Conservation (phyloP, 768 basidiomycete genomes). For the Auriculariales sp. region DNA sequence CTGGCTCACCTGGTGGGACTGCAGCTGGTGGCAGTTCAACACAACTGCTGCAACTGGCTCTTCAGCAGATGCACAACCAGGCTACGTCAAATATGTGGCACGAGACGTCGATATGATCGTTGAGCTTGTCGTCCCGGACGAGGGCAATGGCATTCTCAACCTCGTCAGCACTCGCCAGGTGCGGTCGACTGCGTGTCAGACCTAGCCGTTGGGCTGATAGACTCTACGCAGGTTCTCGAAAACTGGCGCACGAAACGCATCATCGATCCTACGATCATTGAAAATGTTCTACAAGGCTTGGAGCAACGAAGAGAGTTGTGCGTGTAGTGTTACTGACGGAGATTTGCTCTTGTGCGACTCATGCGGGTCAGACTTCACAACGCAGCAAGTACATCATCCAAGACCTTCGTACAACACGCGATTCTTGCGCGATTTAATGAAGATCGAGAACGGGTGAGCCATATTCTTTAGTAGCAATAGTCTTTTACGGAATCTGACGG, state of each 20-base stretch:
- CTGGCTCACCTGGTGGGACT: too few species aligned
- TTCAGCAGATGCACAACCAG: too few species aligned
- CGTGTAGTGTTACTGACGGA: neutral
- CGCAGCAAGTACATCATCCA: conserved; percentile 2
- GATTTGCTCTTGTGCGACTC: neutral
- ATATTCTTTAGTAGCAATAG: neutral
- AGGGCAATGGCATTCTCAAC: conserved; percentile 78
- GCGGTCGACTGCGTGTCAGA: conserved; percentile 7
- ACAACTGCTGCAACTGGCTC: too few species aligned
- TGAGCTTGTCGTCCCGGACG: conserved; percentile 74
- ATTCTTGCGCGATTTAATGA: conserved; percentile 71
- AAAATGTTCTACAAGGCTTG: conserved; percentile 47
- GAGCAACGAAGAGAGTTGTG: conserved; percentile 26
- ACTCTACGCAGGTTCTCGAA: conserved; percentile 57
- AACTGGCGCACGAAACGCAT: conserved; percentile 80
- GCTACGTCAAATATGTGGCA: conserved; percentile 65
- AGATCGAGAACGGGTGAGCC: conserved; percentile 57
- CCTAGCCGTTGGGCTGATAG: neutral
- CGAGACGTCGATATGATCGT: conserved; percentile 71
- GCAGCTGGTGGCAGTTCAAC: too few species aligned
- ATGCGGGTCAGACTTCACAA: neutral
- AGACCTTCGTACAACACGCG: conserved; percentile 6
- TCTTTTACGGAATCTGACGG: neutral
- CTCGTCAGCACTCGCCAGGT: conserved; percentile 81
- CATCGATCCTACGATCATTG: conserved; percentile 63